Base-by-base conservation (phyloP, 2,329 filamentous ascomycete genomes). In the Nothopassalora personata region DNA sequence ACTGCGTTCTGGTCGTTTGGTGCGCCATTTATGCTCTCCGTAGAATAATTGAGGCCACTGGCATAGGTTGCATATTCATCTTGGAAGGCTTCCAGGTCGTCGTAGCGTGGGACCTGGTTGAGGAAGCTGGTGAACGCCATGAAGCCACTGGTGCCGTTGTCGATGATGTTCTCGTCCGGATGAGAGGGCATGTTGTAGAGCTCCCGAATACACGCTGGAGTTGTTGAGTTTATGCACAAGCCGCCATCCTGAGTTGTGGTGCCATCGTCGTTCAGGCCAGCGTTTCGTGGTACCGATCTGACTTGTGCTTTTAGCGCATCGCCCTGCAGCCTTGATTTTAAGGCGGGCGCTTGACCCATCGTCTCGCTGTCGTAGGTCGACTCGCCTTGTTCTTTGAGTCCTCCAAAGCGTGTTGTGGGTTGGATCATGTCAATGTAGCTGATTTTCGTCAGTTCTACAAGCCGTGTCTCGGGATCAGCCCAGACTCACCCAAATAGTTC, bases 351-450 rank as follows among this genome's bases (percentile, higher is more conserved):
- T 18, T 55, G 30, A 28, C 61, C 60, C 18, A 67, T 45, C 4
- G 55, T 43, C 31, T 63, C 15, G 23, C 47, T 33, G 11, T 57
- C 58, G 28, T 60, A 47, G 18, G 63, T 49, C 31, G 56, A 36
- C 48, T 54, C 64, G 56, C 57, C 30, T 62, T 60, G 59, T 43
- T 62, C 48, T 67, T 66, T 43, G 66, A 64, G 72, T 65, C 77
- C 75, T 63, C 80, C 79, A 71, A 85, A 85, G 0, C 81, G 81
- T 47, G 79, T 85, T 0, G 83, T 85, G 1, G 83, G 83, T 67
- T 85, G 82, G 30, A 85, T 80, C 36, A 80, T 79, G 64, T 84
- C 81, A 58, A 89, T 78, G 65, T 34, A 56, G 27, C 57, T 58
- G 30, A 27, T 4, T 15, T 4, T 19, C n/a, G 28, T 61, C n/a